Evolutionary conservation across 352 stramenopile genomes (phyloP).

Genomic region (Globisporangium nodosum): DNA sequence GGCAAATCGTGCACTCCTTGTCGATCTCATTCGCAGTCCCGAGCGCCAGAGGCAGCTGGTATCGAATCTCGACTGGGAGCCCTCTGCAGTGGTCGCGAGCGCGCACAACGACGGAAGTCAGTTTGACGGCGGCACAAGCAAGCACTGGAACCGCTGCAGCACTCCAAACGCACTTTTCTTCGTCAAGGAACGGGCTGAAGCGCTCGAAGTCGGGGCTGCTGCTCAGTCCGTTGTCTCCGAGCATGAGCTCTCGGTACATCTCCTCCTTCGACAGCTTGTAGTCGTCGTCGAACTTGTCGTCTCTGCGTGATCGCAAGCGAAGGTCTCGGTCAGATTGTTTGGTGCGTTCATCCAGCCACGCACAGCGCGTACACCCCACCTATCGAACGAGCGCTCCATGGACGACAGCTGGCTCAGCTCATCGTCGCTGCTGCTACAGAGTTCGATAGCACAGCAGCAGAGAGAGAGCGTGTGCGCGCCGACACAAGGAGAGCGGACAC

Average conservation of each 20-base stretch:
- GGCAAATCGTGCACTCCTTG: conserved; percentile 85
- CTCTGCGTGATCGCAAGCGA: conserved; percentile 9
- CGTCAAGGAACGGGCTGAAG: conserved; percentile 69
- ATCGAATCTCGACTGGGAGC: conserved; percentile 70
- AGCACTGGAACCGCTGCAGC: conserved; percentile 6
- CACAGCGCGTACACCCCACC: conserved; percentile 23
- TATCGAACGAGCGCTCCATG: conserved; percentile 51
- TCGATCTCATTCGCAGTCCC: conserved; percentile 77
- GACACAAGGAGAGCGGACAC: background rate
- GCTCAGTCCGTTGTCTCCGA: conserved; percentile 46
- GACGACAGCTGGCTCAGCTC: conserved; percentile 69
- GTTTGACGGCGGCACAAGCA: background rate
- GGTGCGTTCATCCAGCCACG: background rate
- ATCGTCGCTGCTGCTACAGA: conserved; percentile 64
- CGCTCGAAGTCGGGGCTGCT: conserved; percentile 68
- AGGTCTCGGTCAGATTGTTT: background rate
- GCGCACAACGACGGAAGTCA: background rate
- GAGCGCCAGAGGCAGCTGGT: conserved; percentile 69
- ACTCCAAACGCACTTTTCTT: conserved; percentile 29
- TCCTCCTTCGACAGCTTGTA: conserved; percentile 58
- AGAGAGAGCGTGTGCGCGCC: background rate
- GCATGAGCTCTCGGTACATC: conserved; percentile 54
- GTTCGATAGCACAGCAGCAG: background rate
- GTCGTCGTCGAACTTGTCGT: conserved; percentile 41
- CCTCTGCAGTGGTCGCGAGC: conserved; percentile 28